A percentile compares a stretch with the other conserved stretches of the same genome.
Conservation (phyloP, 768 basidiomycete species). For the Agaricus subrufescens region DNA sequence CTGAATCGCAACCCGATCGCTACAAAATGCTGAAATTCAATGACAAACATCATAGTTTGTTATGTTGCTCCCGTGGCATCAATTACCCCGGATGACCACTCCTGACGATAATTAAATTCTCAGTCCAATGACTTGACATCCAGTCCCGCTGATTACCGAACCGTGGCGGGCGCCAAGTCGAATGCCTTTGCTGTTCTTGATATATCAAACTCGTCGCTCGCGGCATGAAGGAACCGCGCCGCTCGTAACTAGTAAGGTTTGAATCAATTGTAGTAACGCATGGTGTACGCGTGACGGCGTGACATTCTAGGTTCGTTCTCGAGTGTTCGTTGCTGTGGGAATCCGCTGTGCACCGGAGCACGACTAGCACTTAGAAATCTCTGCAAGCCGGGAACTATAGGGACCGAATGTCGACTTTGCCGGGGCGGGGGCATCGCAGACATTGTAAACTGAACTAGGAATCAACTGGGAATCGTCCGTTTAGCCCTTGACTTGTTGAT, state of each 20-base stretch:
- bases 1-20: neutral
- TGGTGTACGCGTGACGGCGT: neutral
- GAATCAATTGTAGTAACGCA: neutral
- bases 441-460: neutral
- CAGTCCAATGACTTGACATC: neutral
- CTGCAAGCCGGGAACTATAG: neutral
- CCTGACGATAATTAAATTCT: neutral
- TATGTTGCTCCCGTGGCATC: neutral
- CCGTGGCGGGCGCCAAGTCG: neutral
- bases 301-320: neutral
- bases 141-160: neutral
- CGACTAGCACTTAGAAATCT: slow-evolving; percentile 2
- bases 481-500: slow-evolving; percentile 1
- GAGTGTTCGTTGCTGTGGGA: slow-evolving; percentile 9
- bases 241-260: neutral
- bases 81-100: slow-evolving; percentile 2
- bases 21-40: neutral
- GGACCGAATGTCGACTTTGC: neutral
- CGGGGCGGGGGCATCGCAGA: neutral
- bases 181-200: neutral
- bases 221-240: neutral
- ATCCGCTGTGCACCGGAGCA: neutral
- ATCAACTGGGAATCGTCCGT: neutral
- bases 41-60: slow-evolving; percentile 2
- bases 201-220: neutral